Base-by-base conservation (phyloP, 441 rosid species). In the Croton setiger region DNA sequence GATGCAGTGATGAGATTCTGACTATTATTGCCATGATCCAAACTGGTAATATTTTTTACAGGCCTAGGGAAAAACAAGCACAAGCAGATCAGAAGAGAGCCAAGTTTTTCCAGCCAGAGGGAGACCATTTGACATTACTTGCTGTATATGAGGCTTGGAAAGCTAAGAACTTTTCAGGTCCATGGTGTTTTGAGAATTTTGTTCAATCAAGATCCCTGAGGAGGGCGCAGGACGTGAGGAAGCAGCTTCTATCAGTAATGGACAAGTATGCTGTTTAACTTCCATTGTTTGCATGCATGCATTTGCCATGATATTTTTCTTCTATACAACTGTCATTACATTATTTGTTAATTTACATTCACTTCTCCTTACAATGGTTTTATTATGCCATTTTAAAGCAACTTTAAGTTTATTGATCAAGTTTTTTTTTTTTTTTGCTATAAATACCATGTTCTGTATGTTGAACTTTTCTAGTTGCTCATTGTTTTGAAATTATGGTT, bases 91-190 rank as follows among this genome's bases (percentile, higher is more conserved):
- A 88, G 76, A 92, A 89, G 79, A 81, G 89, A 69, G 97, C 97
- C 61, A 88, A 88, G 74, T 89, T 89, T 82, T 88, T 92, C 75
- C 96, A 86, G 86, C 96, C 97, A 0, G 97, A 89, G 78, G 97
- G 96, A 62, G 97, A 92, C 75, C 92, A 92, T 73, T 81, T 92
- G 87, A 92, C 97, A 35, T 76, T 89, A 66, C 88, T 91, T 47
- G 96, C 97, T 59, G 92, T 89, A 7, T 91, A 91, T 44, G 96
- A 91, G 76, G 96, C 96, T 48, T 91, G 97, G 96, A 91, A 87
- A 82, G 92, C 91, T 1, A 92, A 92, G 75, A 91, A 87, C 76
- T 89, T 91, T 79, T 85, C 93, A 18, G 93, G 93, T 57, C 96
- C 96, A 41, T 91, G 93, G 96, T 89, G 96, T 80, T 89, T 89